Percentiles rank a stretch among this genome's conserved stretches.
These are phyloP conservation scores for Lepraria neglecta DNA, from an alignment of 495 filamentous ascomycete species.

Conservation along the genomic window DNA sequence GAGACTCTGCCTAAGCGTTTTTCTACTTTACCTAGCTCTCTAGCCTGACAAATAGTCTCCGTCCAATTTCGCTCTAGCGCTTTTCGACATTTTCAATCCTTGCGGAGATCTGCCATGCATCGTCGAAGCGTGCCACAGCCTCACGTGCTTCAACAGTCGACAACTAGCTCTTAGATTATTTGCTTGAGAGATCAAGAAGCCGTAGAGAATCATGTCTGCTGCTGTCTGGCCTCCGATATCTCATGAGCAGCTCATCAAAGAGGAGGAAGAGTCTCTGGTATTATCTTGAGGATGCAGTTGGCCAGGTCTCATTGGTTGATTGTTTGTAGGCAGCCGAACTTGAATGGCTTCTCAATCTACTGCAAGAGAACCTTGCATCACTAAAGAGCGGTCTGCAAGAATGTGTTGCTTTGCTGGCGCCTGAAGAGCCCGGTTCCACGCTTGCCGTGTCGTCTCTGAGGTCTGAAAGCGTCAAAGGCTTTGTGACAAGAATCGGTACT, in stretches of 20 bases:
- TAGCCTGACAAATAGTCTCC: not conserved
- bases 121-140: not conserved
- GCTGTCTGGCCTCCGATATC: constrained; percentile 55
- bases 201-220: constrained; percentile 24
- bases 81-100: not conserved
- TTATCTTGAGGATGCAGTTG: constrained; percentile 26
- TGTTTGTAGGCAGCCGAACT: constrained; percentile 62
- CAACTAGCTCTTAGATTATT: not conserved
- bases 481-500: constrained; percentile 74
- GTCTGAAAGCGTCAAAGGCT: constrained; percentile 85
- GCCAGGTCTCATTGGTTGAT: constrained; percentile 22
- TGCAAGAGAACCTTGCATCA: constrained; percentile 69
- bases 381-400: constrained; percentile 82
- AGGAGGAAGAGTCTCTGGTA: constrained; percentile 65
- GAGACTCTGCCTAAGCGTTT: too few species aligned
- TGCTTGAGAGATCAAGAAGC: not conserved
- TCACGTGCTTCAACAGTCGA: not conserved
- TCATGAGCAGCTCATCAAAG: constrained; percentile 54
- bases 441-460: constrained; percentile 82
- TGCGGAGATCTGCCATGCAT: constrained; percentile 9
- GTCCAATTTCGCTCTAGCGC: constrained; percentile 10
- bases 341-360: constrained; percentile 73
- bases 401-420: constrained; percentile 75
- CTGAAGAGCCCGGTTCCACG: constrained; percentile 74
- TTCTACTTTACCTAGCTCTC: too few species aligned